Percentiles rank a stretch among this genome's conserved stretches.
These are phyloP conservation scores for Aureobasidium mangrovei DNA, from an alignment of 2,329 filamentous ascomycete genomes.

Conservation along the genomic window DNA sequence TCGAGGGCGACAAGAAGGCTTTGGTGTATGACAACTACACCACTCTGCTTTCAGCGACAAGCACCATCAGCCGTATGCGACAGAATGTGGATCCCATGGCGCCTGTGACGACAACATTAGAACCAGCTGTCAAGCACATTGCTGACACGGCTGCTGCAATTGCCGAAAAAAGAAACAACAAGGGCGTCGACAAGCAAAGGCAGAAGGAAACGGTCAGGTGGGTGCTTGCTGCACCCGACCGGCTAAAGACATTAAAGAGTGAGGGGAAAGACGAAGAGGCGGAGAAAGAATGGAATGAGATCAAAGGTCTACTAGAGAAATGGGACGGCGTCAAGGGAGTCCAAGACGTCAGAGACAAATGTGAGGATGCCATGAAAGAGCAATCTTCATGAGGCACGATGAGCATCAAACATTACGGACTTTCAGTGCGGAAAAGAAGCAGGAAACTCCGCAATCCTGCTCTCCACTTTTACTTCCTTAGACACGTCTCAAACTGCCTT, in stretches of 20 bases:
- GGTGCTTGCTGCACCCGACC: slow-evolving; percentile 52
- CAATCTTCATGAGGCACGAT: no score
- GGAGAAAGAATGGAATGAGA: slow-evolving; percentile 39
- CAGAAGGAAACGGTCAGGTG: slow-evolving; percentile 52
- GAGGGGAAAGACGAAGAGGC: slow-evolving; percentile 56
- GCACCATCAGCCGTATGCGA: slow-evolving; percentile 81
- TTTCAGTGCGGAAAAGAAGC: no score
- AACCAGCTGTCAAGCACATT: slow-evolving; percentile 66
- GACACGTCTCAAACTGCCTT: no score
- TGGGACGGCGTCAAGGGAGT: slow-evolving; percentile 39
- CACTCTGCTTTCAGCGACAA: slow-evolving; percentile 91
- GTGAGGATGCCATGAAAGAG: slow-evolving; percentile 22
- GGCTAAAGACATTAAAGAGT: slow-evolving; percentile 49
- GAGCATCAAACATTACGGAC: no score
- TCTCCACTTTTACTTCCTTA: no score
- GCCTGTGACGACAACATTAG: slow-evolving; percentile 62
- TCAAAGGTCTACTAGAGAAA: slow-evolving; percentile 32
- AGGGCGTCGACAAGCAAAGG: slow-evolving; percentile 23
- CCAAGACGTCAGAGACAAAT: slow-evolving; percentile 31
- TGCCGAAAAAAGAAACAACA: slow-evolving; percentile 30
- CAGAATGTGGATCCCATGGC: slow-evolving; percentile 72
- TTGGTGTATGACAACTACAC: slow-evolving; percentile 98
- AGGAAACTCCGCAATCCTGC: no score
- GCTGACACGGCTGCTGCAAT: slow-evolving; percentile 48
- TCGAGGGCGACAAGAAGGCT: slow-evolving; percentile 94